A percentile compares a stretch with the other conserved stretches of the same genome.
Conservation (phyloP, 352 stramenopile genomes). For the Globisporangium viniferum region DNA sequence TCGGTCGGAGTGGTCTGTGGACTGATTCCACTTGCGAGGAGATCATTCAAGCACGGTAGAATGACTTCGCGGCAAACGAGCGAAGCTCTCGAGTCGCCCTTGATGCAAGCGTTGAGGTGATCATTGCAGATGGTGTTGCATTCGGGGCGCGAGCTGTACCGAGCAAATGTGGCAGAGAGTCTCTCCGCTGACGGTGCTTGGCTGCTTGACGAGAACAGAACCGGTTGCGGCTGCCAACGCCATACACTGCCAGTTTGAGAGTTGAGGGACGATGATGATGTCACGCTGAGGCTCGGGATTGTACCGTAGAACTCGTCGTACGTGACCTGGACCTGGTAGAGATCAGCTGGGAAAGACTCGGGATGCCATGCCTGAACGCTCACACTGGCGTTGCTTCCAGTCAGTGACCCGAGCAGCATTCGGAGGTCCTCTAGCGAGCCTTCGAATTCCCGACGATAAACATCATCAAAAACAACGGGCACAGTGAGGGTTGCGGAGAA, state of each 20-base stretch:
- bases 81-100: conserved; percentile 3
- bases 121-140: conserved; percentile 5
- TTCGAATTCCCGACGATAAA: not conserved
- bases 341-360: not conserved
- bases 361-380: not conserved
- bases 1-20: not conserved
- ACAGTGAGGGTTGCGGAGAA: not conserved
- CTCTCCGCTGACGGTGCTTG: not conserved
- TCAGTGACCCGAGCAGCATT: conserved; percentile 1
- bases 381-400: not conserved
- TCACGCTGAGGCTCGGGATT: conserved; percentile 6
- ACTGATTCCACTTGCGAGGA: not conserved
- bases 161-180: not conserved
- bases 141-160: not conserved
- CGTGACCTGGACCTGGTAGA: conserved; percentile 8
- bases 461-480: not conserved
- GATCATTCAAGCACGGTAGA: conserved; percentile 12
- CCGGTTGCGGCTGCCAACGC: not conserved
- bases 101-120: not conserved
- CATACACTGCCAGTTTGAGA: not conserved
- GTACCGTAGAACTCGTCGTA: conserved; percentile 8
- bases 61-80: conserved; percentile 16
- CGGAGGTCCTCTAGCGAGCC: conserved; percentile 4
- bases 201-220: conserved; percentile 4
- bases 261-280: not conserved